phyloP scores from a whole-genome alignment of 73 alveolate species.

The Tetrahymena thermophila region DNA sequence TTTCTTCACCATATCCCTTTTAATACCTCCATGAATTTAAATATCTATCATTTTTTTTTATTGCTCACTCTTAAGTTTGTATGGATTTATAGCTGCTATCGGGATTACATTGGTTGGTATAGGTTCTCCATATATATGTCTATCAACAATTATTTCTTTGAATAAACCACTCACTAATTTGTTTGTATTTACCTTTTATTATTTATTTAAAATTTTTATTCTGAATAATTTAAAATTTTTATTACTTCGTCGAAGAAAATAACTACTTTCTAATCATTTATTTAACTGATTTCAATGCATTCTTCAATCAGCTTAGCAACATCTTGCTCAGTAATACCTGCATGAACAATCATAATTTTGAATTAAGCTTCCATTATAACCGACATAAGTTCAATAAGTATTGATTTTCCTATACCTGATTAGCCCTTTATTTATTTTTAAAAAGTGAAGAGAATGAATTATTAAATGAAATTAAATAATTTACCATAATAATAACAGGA shows the following conservation, averaged over 20 bases:
- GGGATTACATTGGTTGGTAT: background rate
- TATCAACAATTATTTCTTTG: background rate
- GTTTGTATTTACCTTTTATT: background rate
- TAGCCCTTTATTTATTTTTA: constrained; percentile 36
- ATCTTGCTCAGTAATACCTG: constrained; percentile 62
- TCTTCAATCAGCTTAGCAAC: constrained; percentile 17
- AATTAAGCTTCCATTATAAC: constrained; percentile 42
- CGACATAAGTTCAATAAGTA: constrained; percentile 47
- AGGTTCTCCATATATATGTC: background rate
- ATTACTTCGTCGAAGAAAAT: constrained; percentile 67
- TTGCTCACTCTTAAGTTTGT: background rate
- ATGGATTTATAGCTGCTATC: background rate
- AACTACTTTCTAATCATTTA: constrained; percentile 33
- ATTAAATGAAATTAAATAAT: background rate
- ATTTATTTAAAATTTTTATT: background rate
- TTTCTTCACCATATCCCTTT: constrained; percentile 14
- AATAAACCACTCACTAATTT: background rate
- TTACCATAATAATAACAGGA: constrained; percentile 66
- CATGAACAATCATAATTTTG: constrained; percentile 56
- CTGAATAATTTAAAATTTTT: background rate
- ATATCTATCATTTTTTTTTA: background rate
- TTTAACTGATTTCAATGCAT: background rate
- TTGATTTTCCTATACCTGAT: constrained; percentile 74
- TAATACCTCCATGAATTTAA: constrained; percentile 46
- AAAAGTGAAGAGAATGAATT: background rate